Percentiles rank a stretch among this genome's conserved stretches.
Conservation (phyloP, 2,329 filamentous ascomycete genomes). For the Huntiella moniliformis region DNA sequence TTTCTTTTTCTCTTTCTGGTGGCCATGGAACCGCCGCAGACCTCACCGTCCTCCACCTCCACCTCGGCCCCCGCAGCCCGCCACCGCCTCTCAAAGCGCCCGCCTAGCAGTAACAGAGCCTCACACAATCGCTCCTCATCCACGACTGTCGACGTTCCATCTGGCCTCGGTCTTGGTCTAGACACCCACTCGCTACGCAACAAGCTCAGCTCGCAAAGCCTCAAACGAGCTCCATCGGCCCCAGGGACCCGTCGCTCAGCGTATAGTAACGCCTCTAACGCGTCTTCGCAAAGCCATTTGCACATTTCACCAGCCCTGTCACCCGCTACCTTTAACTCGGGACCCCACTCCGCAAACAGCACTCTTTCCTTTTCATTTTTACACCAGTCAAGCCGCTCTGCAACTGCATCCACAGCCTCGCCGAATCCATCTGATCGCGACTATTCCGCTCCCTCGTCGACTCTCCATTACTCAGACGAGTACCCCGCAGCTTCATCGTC, state of each 20-base stretch:
- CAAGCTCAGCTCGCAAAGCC: slow-evolving; percentile 44
- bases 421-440: slow-evolving; percentile 10
- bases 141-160: slow-evolving; percentile 22
- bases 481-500: neutral
- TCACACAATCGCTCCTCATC: slow-evolving; percentile 11
- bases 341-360: slow-evolving; percentile 16
- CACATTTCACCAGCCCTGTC: slow-evolving; percentile 1
- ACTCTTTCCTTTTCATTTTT: slow-evolving; percentile 8
- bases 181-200: slow-evolving; percentile 40
- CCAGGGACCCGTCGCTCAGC: slow-evolving; percentile 18
- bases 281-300: slow-evolving; percentile 10
- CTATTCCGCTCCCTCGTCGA: slow-evolving; percentile 10
- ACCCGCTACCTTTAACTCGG: slow-evolving; percentile 16
- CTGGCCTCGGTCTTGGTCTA: slow-evolving; percentile 30
- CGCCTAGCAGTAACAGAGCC: slow-evolving; percentile 19
- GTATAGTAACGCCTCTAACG: slow-evolving; percentile 22
- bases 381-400: slow-evolving; percentile 11
- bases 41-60: slow-evolving; percentile 12
- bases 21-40: slow-evolving; percentile 9
- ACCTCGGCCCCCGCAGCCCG: slow-evolving; percentile 32
- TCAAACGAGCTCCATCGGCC: slow-evolving; percentile 42
- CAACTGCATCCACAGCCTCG: slow-evolving; percentile 5
- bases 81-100: slow-evolving; percentile 44
- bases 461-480: slow-evolving; percentile 5
- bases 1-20: slow-evolving; percentile 2